These are phyloP conservation scores for Coix lacrymajobi DNA, from an alignment of 176 grass and related monocot genomes.

Conservation along the genomic window DNA sequence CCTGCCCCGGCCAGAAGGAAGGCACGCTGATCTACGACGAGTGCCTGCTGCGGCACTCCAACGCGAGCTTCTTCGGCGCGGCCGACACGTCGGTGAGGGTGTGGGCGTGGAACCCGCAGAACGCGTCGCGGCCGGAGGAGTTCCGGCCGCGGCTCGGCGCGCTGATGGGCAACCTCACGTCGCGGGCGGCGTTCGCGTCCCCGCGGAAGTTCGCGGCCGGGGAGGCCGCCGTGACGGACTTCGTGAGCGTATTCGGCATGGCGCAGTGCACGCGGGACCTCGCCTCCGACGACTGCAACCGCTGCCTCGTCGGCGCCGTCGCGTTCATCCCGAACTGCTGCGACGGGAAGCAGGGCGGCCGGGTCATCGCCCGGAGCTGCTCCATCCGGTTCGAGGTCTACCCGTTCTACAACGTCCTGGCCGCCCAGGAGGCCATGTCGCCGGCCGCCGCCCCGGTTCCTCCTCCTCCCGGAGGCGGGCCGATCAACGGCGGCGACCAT, in stretches of 20 bases:
- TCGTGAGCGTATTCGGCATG: conserved; percentile 33
- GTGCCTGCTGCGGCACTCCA: conserved; percentile 45
- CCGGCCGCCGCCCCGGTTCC: background rate
- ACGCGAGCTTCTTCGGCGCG: conserved; percentile 27
- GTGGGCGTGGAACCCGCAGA: rapidly evolving
- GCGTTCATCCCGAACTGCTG: background rate
- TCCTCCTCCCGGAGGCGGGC: background rate
- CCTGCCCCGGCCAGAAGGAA: conserved; percentile 25
- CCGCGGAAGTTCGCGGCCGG: conserved; percentile 36
- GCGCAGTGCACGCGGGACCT: conserved; percentile 58
- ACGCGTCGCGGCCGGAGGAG: background rate
- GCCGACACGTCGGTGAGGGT: background rate
- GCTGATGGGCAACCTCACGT: conserved; percentile 35
- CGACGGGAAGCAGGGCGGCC: background rate
- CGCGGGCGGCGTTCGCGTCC: conserved; percentile 7
- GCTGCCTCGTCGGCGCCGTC: background rate
- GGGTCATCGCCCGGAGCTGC: background rate
- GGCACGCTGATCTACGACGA: background rate
- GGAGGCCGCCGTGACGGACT: background rate
- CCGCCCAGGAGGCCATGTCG: conserved; percentile 24
- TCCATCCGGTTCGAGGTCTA: conserved; percentile 33
- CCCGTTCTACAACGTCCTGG: conserved; percentile 34
- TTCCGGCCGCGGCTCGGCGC: conserved; percentile 8
- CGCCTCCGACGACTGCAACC: conserved; percentile 16
- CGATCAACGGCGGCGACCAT: background rate